Evolutionary conservation across 2,329 filamentous ascomycete genomes (phyloP).

Genomic region (Hysterium pulicare): DNA sequence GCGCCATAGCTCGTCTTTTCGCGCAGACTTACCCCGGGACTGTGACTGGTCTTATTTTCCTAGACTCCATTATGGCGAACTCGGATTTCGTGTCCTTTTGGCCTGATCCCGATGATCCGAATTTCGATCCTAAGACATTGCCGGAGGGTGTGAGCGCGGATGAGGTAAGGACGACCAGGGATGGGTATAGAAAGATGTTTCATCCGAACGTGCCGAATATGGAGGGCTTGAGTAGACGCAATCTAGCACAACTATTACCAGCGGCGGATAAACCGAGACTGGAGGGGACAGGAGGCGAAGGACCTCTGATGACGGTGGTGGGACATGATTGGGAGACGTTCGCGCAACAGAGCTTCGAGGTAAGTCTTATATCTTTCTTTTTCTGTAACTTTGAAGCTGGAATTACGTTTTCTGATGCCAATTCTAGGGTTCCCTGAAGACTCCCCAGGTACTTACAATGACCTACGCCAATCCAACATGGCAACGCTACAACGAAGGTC

Average conservation of each 20-base stretch:
- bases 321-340: slow-evolving; percentile 55
- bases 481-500: slow-evolving; percentile 52
- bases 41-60: slow-evolving; percentile 48
- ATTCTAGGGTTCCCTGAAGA: slow-evolving; percentile 26
- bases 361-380: slow-evolving; percentile 2
- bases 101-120: slow-evolving; percentile 51
- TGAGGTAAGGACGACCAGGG: slow-evolving; percentile 33
- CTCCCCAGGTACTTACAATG: slow-evolving; percentile 42
- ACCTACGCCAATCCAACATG: slow-evolving; percentile 54
- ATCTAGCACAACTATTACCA: slow-evolving; percentile 45
- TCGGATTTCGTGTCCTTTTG: slow-evolving; percentile 54
- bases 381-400: not conserved
- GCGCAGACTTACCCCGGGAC: slow-evolving; percentile 45
- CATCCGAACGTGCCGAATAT: slow-evolving; percentile 49
- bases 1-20: slow-evolving; percentile 52
- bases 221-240: slow-evolving; percentile 50
- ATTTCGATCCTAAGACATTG: slow-evolving; percentile 43
- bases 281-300: slow-evolving; percentile 30
- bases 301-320: slow-evolving; percentile 49
- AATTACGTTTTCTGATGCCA: no score
- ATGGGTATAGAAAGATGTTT: slow-evolving; percentile 42
- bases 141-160: slow-evolving; percentile 39
- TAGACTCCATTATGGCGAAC: slow-evolving; percentile 59
- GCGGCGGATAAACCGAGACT: slow-evolving; percentile 42
- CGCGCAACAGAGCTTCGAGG: slow-evolving; percentile 43